These are phyloP conservation scores for Solanum rostratum DNA, from an alignment of 257 asterid genomes.

Conservation along the genomic window DNA sequence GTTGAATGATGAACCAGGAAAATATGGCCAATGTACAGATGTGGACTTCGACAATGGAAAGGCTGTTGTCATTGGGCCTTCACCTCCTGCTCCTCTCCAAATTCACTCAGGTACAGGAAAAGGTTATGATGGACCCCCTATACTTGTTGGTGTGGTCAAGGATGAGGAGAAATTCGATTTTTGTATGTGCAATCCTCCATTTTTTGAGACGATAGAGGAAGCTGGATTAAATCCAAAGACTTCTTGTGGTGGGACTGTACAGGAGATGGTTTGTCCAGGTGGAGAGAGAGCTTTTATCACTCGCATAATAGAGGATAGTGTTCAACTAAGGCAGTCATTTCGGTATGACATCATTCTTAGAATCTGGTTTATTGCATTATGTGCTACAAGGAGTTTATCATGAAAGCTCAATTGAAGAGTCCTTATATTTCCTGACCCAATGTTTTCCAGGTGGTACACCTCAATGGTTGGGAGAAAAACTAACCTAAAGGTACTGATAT, in stretches of 20 bases:
- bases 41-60: neutral
- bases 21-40: constrained; percentile 7
- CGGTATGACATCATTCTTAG: constrained; percentile 24
- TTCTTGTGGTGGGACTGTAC: constrained; percentile 85
- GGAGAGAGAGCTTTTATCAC: constrained; percentile 71
- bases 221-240: constrained; percentile 92
- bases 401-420: neutral
- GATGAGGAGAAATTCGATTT: constrained; percentile 76
- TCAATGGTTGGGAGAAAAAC: constrained; percentile 91
- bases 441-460: constrained; percentile 76
- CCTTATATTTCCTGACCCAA: neutral
- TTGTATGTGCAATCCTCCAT: constrained; percentile 97
- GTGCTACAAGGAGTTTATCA: neutral
- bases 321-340: constrained; percentile 46
- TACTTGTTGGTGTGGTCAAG: constrained; percentile 65
- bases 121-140: constrained; percentile 31
- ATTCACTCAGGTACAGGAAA: constrained; percentile 3
- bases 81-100: constrained; percentile 8
- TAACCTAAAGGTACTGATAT: constrained; percentile 56
- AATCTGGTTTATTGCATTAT: neutral
- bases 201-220: constrained; percentile 80
- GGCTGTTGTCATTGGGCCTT: constrained; percentile 2
- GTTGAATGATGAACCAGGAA: constrained; percentile 4
- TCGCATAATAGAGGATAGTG: constrained; percentile 76
- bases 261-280: constrained; percentile 92